A percentile compares a stretch with the other conserved stretches of the same genome.
Conservation (phyloP, 202 grass and related monocot species). For the Schoenoplectus tabernaemontani region DNA sequence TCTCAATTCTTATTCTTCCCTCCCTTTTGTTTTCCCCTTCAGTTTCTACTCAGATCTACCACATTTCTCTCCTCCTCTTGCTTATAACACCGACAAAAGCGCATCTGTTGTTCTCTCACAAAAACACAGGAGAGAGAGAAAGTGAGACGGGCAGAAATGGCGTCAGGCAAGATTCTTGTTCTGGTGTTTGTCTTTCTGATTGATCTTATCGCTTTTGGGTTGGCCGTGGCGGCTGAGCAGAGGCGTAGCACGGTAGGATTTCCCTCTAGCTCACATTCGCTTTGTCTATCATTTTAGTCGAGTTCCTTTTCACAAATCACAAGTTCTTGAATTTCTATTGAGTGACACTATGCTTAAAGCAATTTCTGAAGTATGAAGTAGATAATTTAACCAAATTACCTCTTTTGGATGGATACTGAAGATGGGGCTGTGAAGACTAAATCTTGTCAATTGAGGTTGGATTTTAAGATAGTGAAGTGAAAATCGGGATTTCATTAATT, state of each 20-base stretch:
- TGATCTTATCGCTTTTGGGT: constrained; percentile 59
- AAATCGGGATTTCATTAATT: neutral
- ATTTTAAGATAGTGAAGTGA: neutral
- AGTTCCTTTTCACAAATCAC: neutral
- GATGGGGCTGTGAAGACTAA: neutral
- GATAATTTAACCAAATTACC: neutral
- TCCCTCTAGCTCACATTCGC: neutral
- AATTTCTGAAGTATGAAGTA: neutral
- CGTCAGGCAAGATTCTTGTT: constrained; percentile 43
- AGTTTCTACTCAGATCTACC: constrained; percentile 23
- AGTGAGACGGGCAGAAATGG: constrained; percentile 29
- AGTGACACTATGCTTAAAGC: neutral
- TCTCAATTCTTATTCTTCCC: constrained; percentile 12
- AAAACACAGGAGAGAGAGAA: neutral
- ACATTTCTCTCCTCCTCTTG: neutral
- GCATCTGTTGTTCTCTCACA: neutral
- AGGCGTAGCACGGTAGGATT: constrained; percentile 49
- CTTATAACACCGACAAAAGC: constrained; percentile 37
- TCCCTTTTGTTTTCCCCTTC: neutral
- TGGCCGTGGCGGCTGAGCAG: constrained; percentile 81
- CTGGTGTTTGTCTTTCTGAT: constrained; percentile 43
- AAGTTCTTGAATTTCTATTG: neutral
- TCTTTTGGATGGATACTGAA: neutral
- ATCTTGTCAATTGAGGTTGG: neutral
- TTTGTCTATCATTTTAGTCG: no score